Evolutionary conservation across 2,329 filamentous ascomycete genomes (phyloP).

Genomic region (Aureobasidium mangrovei): DNA sequence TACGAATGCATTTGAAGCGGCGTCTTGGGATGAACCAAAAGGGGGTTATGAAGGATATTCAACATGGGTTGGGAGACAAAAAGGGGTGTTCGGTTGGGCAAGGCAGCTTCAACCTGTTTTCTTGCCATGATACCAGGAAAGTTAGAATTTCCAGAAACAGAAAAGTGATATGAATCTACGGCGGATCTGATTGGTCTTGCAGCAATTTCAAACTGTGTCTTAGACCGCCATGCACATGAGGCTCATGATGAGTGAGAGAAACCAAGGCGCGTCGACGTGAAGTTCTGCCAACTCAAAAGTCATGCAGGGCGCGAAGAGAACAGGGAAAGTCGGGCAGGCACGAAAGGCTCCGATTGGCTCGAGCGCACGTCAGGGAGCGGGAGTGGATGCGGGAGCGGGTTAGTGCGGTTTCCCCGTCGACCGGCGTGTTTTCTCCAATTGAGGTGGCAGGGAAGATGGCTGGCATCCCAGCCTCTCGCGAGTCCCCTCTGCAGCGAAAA

Average conservation of each 20-base stretch:
- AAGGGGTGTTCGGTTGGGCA: slow-evolving; percentile 11
- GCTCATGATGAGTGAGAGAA: no score
- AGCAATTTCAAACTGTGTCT: no score
- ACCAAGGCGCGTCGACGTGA: no score
- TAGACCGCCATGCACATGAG: no score
- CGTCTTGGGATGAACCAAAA: slow-evolving; percentile 10
- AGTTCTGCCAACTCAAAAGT: neutral
- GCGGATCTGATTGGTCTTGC: slow-evolving; percentile 1
- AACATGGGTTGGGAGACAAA: slow-evolving; percentile 11
- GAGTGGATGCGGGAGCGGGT: slow-evolving; percentile 2
- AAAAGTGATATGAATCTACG: slow-evolving; percentile 10
- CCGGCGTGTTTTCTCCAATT: neutral
- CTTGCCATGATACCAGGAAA: slow-evolving; percentile 14
- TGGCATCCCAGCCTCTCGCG: no score
- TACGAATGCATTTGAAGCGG: slow-evolving; percentile 5
- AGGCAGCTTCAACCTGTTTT: slow-evolving; percentile 14
- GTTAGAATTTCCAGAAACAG: neutral
- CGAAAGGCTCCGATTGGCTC: slow-evolving; percentile 2
- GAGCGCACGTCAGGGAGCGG: slow-evolving; percentile 4
- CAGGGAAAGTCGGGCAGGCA: neutral
- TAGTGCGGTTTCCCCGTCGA: neutral
- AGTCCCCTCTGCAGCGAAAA: no score
- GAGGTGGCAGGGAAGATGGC: no score
- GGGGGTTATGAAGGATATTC: neutral
- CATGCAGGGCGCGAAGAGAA: neutral